Evolutionary conservation across 2,329 filamentous ascomycete genomes (phyloP), one percentile per base, ranked within the genome.

Genomic region (Aureobasidium sp.): DNA sequence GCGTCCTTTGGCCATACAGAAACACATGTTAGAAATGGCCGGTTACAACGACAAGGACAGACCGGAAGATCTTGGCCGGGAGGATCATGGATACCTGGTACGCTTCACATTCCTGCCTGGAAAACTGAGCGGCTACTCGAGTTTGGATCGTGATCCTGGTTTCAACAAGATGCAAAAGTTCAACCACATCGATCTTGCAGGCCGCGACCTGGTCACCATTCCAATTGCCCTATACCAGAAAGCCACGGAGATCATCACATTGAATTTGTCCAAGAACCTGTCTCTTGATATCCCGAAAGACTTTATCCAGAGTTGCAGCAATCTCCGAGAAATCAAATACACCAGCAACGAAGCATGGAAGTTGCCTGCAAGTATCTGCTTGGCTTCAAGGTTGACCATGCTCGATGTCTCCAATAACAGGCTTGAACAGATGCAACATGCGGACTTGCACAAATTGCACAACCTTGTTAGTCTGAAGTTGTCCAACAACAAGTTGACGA

Each of bases 81-180:
- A 98, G 69, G 93, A 98, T 73, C 95, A 97, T 68, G 94, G 90
- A 66, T 98, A 97, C 62, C 79, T 98, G 11, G 95, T 90, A 66
- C 87, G 93, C 5, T 97, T 98, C 71, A 89, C 93, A 56, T 98
- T 98, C 69, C 75, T 96, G 55, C 90, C 91, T 14, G 85, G 87
- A 17, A 88, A 91, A 63, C 86, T 95, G 67, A 90, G 84, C 66
- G 89, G 90, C 44, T 90, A 74, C 58, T 74, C 84, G 38, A 82
- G 79, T 56, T 75, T 87, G 21, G 85, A 90, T 59, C 77, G 77
- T 58, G 91, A 97, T 63, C 80, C 90, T 45, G 86, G 85, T 22
- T 82, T 94, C 58, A 83, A 80, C 64, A 90, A 89, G 64, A 81
- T 86, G 67, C 85, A 90, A 61, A 96, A 95, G 65, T 90, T 93